These are phyloP conservation scores for Lepiota venenata DNA, from an alignment of 768 basidiomycete genomes.

Conservation along the genomic window DNA sequence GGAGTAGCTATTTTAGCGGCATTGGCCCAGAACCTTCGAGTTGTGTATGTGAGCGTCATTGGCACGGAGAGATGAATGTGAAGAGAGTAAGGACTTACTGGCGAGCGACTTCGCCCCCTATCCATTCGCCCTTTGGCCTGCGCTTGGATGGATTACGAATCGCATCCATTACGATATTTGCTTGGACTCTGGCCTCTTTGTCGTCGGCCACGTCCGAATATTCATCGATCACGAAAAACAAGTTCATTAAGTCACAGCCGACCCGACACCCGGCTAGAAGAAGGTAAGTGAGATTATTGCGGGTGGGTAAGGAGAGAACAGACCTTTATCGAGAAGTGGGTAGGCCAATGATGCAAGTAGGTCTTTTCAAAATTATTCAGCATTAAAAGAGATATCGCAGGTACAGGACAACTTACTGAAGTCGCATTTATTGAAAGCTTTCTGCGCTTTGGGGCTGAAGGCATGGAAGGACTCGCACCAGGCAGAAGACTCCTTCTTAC, in stretches of 20 bases:
- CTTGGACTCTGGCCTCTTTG: constrained; percentile 25
- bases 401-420: constrained; percentile 27
- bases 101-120: constrained; percentile 36
- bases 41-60: too few species aligned
- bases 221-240: constrained; percentile 50
- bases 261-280: constrained; percentile 6
- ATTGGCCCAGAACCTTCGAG: constrained; percentile 31
- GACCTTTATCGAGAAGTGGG: too few species aligned
- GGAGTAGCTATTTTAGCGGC: constrained; percentile 21
- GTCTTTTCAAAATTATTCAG: too few species aligned
- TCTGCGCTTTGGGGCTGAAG: constrained; percentile 30
- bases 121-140: constrained; percentile 31
- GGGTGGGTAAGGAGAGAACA: too few species aligned
- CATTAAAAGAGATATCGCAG: too few species aligned
- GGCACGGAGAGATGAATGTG: too few species aligned
- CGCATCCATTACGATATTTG: constrained; percentile 36
- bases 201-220: constrained; percentile 39
- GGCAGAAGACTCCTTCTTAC: constrained; percentile 29
- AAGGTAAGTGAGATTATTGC: too few species aligned
- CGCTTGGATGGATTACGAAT: constrained; percentile 31
- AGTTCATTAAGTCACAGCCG: constrained; percentile 48
- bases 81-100: constrained; percentile 26
- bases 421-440: constrained; percentile 38
- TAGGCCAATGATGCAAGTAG: too few species aligned
- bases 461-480: constrained; percentile 36